These are phyloP conservation scores for Amphibolis antarctica DNA, from an alignment of 106 monocot genomes.

Conservation along the genomic window DNA sequence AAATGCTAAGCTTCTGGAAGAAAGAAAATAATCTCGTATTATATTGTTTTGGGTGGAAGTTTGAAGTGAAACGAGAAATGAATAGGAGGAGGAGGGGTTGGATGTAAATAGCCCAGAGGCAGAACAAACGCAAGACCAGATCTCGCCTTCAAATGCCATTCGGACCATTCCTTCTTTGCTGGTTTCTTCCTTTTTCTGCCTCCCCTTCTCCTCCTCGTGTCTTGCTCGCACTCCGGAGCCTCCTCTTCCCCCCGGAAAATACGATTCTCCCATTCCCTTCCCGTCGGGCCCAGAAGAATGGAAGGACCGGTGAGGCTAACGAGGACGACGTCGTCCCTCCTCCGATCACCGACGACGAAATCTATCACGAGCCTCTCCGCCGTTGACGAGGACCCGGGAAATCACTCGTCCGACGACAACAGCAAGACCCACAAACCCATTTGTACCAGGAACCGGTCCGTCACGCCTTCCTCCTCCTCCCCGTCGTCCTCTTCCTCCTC, in stretches of 20 bases:
- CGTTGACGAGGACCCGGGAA: constrained; percentile 14
- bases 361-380: constrained; percentile 16
- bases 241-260: background rate
- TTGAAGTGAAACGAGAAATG: too few species aligned
- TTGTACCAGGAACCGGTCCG: background rate
- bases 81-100: too few species aligned
- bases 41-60: too few species aligned
- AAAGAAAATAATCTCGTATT: too few species aligned
- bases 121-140: too few species aligned
- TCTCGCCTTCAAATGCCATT: too few species aligned
- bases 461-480: background rate
- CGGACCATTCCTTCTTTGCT: too few species aligned
- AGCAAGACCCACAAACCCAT: constrained; percentile 5
- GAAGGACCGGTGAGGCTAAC: constrained; percentile 12
- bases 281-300: background rate
- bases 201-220: background rate
- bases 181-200: too few species aligned
- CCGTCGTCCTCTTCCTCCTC: constrained; percentile 1
- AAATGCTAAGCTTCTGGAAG: too few species aligned
- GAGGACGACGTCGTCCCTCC: constrained; percentile 23
- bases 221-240: background rate
- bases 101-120: too few species aligned
- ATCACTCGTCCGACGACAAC: constrained; percentile 3
- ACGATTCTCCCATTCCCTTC: background rate
- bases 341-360: constrained; percentile 25